Evolutionary conservation across 805 yeast genomes (phyloP), one percentile per base, ranked within the genome.

Genomic region (Saturnispora ahearnii): DNA sequence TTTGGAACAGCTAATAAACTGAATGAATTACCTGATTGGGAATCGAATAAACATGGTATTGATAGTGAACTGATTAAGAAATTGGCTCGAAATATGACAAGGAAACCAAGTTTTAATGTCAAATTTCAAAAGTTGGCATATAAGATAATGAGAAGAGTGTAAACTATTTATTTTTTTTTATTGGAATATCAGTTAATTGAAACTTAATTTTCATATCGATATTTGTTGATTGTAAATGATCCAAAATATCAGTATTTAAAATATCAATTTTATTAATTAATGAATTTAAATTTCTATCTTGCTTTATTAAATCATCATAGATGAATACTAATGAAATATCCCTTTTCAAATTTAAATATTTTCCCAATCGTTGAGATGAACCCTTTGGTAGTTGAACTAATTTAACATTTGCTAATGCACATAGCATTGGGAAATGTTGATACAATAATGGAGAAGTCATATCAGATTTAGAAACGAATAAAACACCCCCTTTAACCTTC

Each of bases 341-440:
- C 15, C 52, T 51, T 5, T 53, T 41, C 11, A 42, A 46, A 4
- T 41, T 45, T 5, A 63, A 40, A 3, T 58, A 56, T 6, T 47
- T 29, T 22, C 55, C 53, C 4, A 65, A 41, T 46, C 41, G 51
- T n/a, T 26, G 34, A 28, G 61, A 56, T 4, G 67, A 58, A 9
- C 70, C 77, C 49, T 68, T 70, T 2, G 89, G 89, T 26, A 84
- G 65, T 53, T 79, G 84, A 2, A 84, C 71, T 41, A 84, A 64
- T 52, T 78, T 81, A 4, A 79, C 79, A 0, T 73, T 68, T 0
- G 84, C 73, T 26, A 78, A 67, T 48, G 65, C 73, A 26, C 78
- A 62, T 34, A 84, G 62, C 2, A 75, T 65, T 0, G 91, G 91
- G 40, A 84, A 70, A 45, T 77, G 82, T 52, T 76, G 73, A 5